These are phyloP conservation scores for Bassia scoparia DNA, from an alignment of 148 eudicot genomes.

Conservation along the genomic window DNA sequence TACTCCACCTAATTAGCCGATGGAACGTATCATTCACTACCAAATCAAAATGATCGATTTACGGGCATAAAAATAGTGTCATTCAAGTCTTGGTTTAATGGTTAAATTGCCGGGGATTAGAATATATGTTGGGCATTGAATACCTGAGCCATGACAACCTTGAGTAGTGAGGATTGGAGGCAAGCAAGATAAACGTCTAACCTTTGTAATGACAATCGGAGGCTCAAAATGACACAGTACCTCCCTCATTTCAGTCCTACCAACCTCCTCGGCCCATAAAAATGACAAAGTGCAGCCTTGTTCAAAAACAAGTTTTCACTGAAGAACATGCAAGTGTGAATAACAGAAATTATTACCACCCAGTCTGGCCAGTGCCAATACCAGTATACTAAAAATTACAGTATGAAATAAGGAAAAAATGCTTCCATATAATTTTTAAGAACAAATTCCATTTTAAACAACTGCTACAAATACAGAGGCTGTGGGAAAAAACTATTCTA, in stretches of 20 bases:
- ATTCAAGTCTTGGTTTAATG: too few species aligned
- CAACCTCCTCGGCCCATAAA: background rate
- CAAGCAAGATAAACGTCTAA: too few species aligned
- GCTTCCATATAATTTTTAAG: background rate
- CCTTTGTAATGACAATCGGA: background rate
- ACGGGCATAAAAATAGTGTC: too few species aligned
- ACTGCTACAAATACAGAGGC: constrained; percentile 6
- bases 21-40: too few species aligned
- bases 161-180: too few species aligned
- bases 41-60: too few species aligned
- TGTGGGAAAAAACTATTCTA: background rate
- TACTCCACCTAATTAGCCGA: too few species aligned
- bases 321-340: background rate
- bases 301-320: background rate
- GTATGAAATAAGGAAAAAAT: background rate
- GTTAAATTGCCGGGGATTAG: too few species aligned
- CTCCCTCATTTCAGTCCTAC: background rate
- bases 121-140: too few species aligned
- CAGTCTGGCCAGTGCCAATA: too few species aligned
- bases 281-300: background rate
- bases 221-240: background rate
- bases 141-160: too few species aligned
- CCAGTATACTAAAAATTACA: background rate
- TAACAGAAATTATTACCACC: too few species aligned
- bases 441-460: background rate